These are phyloP conservation scores for Diaporthe australafricana DNA, from an alignment of 2,329 filamentous ascomycete species.

Conservation along the genomic window DNA sequence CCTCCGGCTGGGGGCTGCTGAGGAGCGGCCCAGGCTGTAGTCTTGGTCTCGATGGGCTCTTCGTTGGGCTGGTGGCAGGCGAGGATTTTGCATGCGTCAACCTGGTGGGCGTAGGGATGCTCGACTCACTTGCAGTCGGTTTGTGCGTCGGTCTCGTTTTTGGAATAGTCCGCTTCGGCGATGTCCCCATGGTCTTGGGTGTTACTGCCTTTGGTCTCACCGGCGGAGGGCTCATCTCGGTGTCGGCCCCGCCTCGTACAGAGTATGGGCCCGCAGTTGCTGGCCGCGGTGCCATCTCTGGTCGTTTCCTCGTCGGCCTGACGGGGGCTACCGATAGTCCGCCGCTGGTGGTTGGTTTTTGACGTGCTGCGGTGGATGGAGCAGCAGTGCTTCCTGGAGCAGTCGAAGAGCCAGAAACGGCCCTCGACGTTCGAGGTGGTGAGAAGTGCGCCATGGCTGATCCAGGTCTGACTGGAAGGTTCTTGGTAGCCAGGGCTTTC, in stretches of 20 bases:
- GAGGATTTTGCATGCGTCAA: slow-evolving; percentile 47
- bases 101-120: slow-evolving; percentile 58
- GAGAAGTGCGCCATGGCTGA: slow-evolving; percentile 74
- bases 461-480: slow-evolving; percentile 67
- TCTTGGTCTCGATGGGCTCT: slow-evolving; percentile 49
- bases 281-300: slow-evolving; percentile 68
- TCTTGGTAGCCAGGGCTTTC: slow-evolving; percentile 66
- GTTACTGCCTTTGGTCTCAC: slow-evolving; percentile 59
- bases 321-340: slow-evolving; percentile 73
- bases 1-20: slow-evolving; percentile 61
- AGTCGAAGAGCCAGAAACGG: slow-evolving; percentile 49
- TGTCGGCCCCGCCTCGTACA: slow-evolving; percentile 54
- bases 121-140: slow-evolving; percentile 63
- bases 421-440: slow-evolving; percentile 58
- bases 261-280: slow-evolving; percentile 76
- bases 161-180: slow-evolving; percentile 63
- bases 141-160: slow-evolving; percentile 60
- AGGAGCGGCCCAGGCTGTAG: slow-evolving; percentile 33
- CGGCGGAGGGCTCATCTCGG: slow-evolving; percentile 35
- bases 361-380: slow-evolving; percentile 48
- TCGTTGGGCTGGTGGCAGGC: slow-evolving; percentile 51
- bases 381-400: slow-evolving; percentile 48
- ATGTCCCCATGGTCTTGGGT: slow-evolving; percentile 62
- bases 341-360: slow-evolving; percentile 60
- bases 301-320: slow-evolving; percentile 68